These are phyloP conservation scores for Clarireedia homoeocarpa DNA, from an alignment of 2,329 filamentous ascomycete species.

Conservation along the genomic window DNA sequence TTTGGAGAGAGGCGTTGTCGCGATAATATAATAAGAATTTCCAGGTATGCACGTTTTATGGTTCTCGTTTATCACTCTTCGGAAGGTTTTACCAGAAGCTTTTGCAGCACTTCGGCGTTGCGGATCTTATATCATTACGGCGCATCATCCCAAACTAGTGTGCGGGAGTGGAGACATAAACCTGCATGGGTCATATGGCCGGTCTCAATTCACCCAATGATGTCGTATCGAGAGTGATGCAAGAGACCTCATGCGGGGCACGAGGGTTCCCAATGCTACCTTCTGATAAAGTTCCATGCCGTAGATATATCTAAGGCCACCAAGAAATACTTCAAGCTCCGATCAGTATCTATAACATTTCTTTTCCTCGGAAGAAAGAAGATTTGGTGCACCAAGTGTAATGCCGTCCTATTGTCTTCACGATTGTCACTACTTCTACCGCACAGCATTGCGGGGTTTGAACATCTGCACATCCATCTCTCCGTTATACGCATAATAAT, in stretches of 20 bases:
- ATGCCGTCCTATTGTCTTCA: slow-evolving; percentile 79
- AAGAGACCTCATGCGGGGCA: slow-evolving; percentile 21
- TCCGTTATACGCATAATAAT: slow-evolving; percentile 57
- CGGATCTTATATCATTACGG: slow-evolving; percentile 15
- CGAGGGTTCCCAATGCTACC: slow-evolving; percentile 12
- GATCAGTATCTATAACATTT: not conserved
- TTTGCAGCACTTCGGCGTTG: slow-evolving; percentile 3
- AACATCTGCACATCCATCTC: slow-evolving; percentile 75
- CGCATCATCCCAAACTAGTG: slow-evolving; percentile 18
- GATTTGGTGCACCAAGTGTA: slow-evolving; percentile 12
- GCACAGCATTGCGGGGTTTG: slow-evolving; percentile 78
- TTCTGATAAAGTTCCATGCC: slow-evolving; percentile 4
- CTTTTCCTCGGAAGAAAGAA: not conserved
- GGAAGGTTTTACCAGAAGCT: not conserved
- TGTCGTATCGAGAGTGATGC: not conserved
- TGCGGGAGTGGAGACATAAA: slow-evolving; percentile 15
- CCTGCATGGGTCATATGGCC: slow-evolving; percentile 23
- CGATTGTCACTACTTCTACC: slow-evolving; percentile 91
- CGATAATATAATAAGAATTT: not conserved
- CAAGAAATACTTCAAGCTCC: not conserved
- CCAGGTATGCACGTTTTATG: slow-evolving; percentile 4
- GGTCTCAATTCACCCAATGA: slow-evolving; percentile 13
- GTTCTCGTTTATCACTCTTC: not conserved
- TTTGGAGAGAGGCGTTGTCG: not conserved
- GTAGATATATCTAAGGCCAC: slow-evolving; percentile 22